Evolutionary conservation across 1,139 yeast genomes (phyloP), one percentile per base, ranked within the genome.

Genomic region (Taphrina confusa): DNA sequence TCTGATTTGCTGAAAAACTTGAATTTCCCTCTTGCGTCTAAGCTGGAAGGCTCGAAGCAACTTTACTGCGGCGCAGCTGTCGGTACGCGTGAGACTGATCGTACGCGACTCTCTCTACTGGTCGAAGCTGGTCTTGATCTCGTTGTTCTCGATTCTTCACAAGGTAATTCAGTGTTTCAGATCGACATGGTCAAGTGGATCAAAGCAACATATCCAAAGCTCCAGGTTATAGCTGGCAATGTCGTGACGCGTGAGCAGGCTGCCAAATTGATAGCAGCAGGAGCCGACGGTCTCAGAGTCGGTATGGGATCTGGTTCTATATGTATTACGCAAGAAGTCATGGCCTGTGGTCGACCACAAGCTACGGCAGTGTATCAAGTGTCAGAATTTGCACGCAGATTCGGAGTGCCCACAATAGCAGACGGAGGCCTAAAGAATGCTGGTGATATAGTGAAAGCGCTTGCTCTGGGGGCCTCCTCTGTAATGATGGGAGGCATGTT

Each of bases 261-360:
- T 66, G 98, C 99, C 66, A 80, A 84, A 70, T 82, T 92, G 73
- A 94, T 92, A 69, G 87, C 82, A 70, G 97, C 95, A 62, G 98
- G 98, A 76, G 96, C 95, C 62, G 99, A 92, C 76, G 98, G 91
- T 73, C 82, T 92, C 71, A 90, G 97, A 82, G 91, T 92, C 68
- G 99, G 98, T 78, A 92, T 92, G 99, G 99, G 99, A 71, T 89
- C 97, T 45, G 98, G 98, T n/a, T 42, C 56, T 28, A 60, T 56
- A 9, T 62, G 63, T 82, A 94, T 92, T 73, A 92, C 98, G 62
- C 98, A 94, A 79, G 99, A 92, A 78, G 98, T 92, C 64, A 92
- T 92, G 99, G 98, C 99, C 57, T 95, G 96, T 78, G 99, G 99
- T 77, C 91, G 98, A 82, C 98, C 99, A 64, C 98, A 94, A 80